Percentiles rank a stretch among this genome's conserved stretches.
Evolutionary conservation across 345 rosid genomes (phyloP).

Genomic region (Brassica cretica): DNA sequence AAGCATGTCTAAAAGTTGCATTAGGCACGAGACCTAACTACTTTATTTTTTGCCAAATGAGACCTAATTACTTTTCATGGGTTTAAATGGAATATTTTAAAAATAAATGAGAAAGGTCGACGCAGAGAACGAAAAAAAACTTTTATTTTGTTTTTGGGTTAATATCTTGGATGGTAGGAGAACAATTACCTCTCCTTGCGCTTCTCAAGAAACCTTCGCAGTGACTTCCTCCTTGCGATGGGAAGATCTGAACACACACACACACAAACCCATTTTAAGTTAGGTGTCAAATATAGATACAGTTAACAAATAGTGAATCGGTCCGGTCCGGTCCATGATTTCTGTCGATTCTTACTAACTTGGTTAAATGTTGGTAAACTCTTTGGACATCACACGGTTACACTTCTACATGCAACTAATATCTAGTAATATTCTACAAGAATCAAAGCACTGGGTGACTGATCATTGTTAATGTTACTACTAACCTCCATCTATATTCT

Average conservation of each 20-base stretch:
- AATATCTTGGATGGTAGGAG: not conserved
- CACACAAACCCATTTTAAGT: not conserved
- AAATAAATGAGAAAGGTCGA: not conserved
- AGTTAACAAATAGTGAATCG: not conserved
- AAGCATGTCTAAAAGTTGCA: not conserved
- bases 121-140: not conserved
- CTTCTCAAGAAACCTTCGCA: conserved; percentile 84
- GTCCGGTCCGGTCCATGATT: not conserved
- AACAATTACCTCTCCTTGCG: conserved; percentile 79
- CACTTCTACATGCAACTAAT: not conserved
- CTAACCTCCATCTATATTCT: conserved; percentile 60
- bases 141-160: not conserved
- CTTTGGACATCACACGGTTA: not conserved
- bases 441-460: not conserved
- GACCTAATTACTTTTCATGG: not conserved
- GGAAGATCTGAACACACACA: conserved; percentile 58
- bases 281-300: not conserved
- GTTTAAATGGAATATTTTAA: not conserved
- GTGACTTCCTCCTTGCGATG: conserved; percentile 64
- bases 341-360: no score
- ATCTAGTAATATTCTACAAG: not conserved
- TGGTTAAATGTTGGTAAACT: not conserved
- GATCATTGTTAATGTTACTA: not conserved
- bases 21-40: not conserved
- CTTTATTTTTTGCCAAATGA: no score